A percentile compares a stretch with the other conserved stretches of the same genome.
phyloP scores from a whole-genome alignment of 176 grass and related monocot species.

The Avena eriantha region DNA sequence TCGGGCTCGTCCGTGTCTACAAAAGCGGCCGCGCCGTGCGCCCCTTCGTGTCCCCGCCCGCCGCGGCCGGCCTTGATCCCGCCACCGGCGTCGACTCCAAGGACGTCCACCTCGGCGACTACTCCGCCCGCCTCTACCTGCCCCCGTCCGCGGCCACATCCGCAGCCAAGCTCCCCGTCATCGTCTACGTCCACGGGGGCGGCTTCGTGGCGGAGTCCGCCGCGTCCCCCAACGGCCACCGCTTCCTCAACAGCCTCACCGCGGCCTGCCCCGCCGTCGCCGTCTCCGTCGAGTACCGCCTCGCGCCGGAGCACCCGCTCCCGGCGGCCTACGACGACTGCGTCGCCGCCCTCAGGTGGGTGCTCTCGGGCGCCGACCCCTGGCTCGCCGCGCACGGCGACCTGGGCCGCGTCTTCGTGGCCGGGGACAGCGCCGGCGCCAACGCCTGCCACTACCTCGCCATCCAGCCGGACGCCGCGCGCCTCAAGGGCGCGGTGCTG shows the following conservation, averaged over 20 bases:
- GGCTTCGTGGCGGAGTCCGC: slow-evolving; percentile 47
- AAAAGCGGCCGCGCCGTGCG: slow-evolving; percentile 64
- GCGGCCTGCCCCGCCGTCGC: slow-evolving; percentile 22
- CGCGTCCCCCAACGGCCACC: slow-evolving; percentile 39
- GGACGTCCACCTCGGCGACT: slow-evolving; percentile 48
- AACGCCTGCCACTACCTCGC: slow-evolving; percentile 19
- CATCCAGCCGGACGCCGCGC: neutral
- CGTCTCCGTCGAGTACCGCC: slow-evolving; percentile 81
- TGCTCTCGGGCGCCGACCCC: slow-evolving; percentile 19
- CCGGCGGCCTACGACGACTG: slow-evolving; percentile 7
- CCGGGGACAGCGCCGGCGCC: slow-evolving; percentile 28
- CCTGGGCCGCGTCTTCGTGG: slow-evolving; percentile 10
- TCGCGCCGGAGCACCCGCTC: slow-evolving; percentile 73
- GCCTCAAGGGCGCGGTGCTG: slow-evolving; percentile 23
- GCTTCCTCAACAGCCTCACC: slow-evolving; percentile 45
- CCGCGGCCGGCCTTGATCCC: slow-evolving; percentile 23
- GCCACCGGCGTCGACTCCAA: slow-evolving; percentile 54
- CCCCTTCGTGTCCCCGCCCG: slow-evolving; percentile 17
- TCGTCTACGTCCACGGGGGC: slow-evolving; percentile 57
- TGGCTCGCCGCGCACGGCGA: slow-evolving; percentile 10
- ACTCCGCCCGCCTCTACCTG: slow-evolving; percentile 53
- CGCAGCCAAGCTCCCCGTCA: slow-evolving; percentile 19
- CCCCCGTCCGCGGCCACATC: neutral
- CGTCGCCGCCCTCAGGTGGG: slow-evolving; percentile 3
- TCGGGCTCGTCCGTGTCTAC: slow-evolving; percentile 46